A percentile compares a stretch with the other conserved stretches of the same genome.
Conservation (phyloP, 345 rosid genomes). For the Salix purpurea region DNA sequence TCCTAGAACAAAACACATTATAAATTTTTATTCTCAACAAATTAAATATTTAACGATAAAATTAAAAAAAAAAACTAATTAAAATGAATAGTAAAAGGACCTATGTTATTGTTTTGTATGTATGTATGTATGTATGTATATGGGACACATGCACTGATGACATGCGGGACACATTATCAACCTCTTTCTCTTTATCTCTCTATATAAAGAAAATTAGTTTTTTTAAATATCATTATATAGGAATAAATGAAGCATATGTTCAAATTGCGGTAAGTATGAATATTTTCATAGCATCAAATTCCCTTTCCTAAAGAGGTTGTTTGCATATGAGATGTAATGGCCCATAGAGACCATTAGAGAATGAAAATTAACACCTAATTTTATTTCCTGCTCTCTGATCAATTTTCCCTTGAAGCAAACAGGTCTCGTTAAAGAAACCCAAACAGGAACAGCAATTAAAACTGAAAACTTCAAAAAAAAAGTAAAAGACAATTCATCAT, state of each 20-base stretch:
- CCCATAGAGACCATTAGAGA: not conserved
- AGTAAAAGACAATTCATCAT: slow-evolving; percentile 19
- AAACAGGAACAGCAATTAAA: not conserved
- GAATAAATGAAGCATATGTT: not conserved
- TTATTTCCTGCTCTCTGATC: not conserved
- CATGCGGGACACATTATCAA: no score
- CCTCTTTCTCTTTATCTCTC: no score
- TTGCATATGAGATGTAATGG: not conserved
- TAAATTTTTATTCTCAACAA: fast-evolving
- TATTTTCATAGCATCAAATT: no score
- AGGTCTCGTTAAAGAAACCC: not conserved
- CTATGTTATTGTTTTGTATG: no score
- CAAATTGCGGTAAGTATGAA: not conserved
- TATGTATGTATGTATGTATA: no score
- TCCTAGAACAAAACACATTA: no score
- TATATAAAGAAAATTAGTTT: no score
- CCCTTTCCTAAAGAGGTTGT: no score
- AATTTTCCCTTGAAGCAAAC: not conserved
- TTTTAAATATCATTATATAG: not conserved
- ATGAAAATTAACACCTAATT: not conserved
- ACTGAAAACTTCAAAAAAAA: not conserved
- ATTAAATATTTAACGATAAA: no score
- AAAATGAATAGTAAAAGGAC: no score
- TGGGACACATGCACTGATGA: no score
- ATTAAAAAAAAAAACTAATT: no score